Evolutionary conservation across 495 filamentous ascomycete genomes (phyloP).

Genomic region (Hypoxylon subgilvum): DNA sequence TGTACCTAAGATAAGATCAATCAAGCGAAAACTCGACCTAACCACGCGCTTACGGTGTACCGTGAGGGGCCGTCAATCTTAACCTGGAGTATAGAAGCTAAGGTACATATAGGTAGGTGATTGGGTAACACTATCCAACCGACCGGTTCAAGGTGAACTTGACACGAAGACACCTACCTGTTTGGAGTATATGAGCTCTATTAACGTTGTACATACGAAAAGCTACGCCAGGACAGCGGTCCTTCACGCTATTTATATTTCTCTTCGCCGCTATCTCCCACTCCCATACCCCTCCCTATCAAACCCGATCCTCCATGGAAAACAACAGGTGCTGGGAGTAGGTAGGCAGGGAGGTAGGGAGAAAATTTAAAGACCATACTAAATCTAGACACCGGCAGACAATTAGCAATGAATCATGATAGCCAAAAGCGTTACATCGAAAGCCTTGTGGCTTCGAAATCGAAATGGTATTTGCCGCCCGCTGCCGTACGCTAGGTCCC

Average conservation of each 20-base stretch:
- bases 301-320: constrained; percentile 6
- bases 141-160: constrained; percentile 19
- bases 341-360: too few relatives aligned
- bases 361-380: too few relatives aligned
- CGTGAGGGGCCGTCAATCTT: constrained; percentile 15
- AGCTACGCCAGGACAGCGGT: too few relatives aligned
- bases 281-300: background rate
- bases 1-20: too few relatives aligned
- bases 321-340: background rate
- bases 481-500: constrained; percentile 22
- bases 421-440: constrained; percentile 19
- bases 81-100: too few relatives aligned
- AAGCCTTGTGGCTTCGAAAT: constrained; percentile 13
- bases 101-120: too few relatives aligned
- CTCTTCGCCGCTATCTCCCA: background rate
- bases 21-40: too few relatives aligned
- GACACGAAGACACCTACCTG: constrained; percentile 19
- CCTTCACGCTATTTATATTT: too few relatives aligned
- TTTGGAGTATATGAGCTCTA: constrained; percentile 23
- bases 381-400: constrained; percentile 10
- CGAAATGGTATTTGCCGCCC: constrained; percentile 19
- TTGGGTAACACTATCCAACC: constrained; percentile 28
- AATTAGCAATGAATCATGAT: constrained; percentile 13
- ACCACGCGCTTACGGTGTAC: too few relatives aligned
- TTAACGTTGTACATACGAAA: constrained; percentile 20